Conservation (phyloP, 345 rosid genomes). For the Zanthoxylum bungeanum region DNA sequence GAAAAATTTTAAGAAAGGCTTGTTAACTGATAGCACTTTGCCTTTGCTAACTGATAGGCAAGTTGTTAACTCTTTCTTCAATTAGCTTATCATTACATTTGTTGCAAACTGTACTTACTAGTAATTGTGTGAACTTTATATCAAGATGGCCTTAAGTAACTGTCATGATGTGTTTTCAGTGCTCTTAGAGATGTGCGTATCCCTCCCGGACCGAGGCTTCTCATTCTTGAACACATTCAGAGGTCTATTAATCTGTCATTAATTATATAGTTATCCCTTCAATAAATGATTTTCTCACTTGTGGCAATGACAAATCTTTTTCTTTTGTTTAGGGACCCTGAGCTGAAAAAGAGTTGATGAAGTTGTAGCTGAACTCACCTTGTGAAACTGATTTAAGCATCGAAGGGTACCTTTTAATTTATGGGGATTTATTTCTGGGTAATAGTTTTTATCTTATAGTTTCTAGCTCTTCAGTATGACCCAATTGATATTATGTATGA, state of each 20-base stretch:
- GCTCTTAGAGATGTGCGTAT: constrained; percentile 87
- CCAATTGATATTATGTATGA: background rate
- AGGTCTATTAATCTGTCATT: constrained; percentile 41
- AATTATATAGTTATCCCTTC: background rate
- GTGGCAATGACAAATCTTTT: background rate
- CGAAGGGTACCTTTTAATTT: background rate
- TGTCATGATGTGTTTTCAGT: constrained; percentile 34
- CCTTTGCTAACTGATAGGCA: constrained; percentile 93
- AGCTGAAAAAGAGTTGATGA: constrained; percentile 47
- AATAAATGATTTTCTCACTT: constrained; percentile 9
- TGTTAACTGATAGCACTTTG: constrained; percentile 73
- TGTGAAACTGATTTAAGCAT: constrained; percentile 10
- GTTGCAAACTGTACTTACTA: background rate
- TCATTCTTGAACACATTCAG: constrained; percentile 78
- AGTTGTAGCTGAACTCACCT: constrained; percentile 27
- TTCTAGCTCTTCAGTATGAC: background rate
- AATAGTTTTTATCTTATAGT: background rate
- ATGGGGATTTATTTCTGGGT: background rate
- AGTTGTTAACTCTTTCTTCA: constrained; percentile 16
- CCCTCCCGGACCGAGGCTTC: constrained; percentile 96
- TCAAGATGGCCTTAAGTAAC: background rate
- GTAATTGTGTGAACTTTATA: background rate
- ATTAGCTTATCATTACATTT: constrained; percentile 1
- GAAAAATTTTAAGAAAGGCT: constrained; percentile 88
- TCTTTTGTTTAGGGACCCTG: constrained; percentile 60